Evolutionary conservation across 108 stramenopile species (phyloP), one percentile per base, ranked within the genome.

Genomic region (Nitzschia sp.): DNA sequence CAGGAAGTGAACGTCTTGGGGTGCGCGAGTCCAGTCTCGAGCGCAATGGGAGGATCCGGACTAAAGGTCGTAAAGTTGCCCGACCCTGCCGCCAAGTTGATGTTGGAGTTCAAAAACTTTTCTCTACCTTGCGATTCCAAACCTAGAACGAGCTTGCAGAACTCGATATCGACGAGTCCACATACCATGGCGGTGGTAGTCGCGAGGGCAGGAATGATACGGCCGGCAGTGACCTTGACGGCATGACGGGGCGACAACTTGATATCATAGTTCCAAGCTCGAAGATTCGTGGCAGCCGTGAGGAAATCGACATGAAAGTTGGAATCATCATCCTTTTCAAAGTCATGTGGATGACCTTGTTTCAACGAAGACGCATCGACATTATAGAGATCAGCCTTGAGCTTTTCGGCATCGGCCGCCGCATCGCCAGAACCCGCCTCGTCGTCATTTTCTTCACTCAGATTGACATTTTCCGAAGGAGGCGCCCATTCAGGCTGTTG

Each of bases 191-290:
- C 97, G 9, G 98, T 99, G 19, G 97, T 99, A 19, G 98, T 99
- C 35, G 98, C 97, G 73, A 99, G 97, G 25, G 98, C 98, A n/a
- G 98, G 98, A 68, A 98, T 99, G 78, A 99, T 99, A 57, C 94
- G 93, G 41, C 98, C 98, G 13, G 98, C 98, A 74, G 98, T 98
- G n/a, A 90, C 94, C 46, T 97, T 84, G 15, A 96, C 93, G 17
- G 93, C 86, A 80, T 99, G 97, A 38, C 95, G 88, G 72, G 97
- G 97, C 56, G 97, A 97, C 23, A 96, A 97, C 17, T 96, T 96
- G 57, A 99, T 99, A n/a, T 77, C 73, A 77, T 99, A 99, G 78
- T 97, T 96, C 66, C 94, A 75, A 2, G 98, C 97, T 27, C 99
- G 96, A 5, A 98, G 70, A 76, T 98, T 99, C 38, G 92, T 92